phyloP scores from a whole-genome alignment of 108 stramenopile species.

The Nitzschia palea region DNA sequence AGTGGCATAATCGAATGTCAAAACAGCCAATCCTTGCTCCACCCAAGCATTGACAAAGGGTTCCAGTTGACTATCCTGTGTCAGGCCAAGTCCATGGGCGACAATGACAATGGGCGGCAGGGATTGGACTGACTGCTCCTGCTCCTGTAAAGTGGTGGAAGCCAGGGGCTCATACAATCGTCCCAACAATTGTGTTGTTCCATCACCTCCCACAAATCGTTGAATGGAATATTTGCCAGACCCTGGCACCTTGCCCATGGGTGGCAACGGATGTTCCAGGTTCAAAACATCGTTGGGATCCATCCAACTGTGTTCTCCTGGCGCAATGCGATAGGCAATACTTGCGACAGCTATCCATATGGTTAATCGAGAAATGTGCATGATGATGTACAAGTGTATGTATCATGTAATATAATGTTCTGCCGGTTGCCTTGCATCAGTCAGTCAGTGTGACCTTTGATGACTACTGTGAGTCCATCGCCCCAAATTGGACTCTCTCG shows the following conservation, averaged over 20 bases:
- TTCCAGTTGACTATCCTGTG: constrained; percentile 18
- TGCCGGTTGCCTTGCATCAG: too few relatives aligned
- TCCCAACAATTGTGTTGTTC: neutral
- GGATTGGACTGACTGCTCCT: neutral
- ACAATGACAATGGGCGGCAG: constrained; percentile 18
- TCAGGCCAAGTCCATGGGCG: constrained; percentile 31
- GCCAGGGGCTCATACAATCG: neutral
- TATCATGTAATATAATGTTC: too few relatives aligned
- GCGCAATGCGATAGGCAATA: too few relatives aligned
- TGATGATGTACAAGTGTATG: too few relatives aligned
- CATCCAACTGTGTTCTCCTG: too few relatives aligned
- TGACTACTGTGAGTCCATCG: too few relatives aligned
- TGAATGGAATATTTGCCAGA: neutral
- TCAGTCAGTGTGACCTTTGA: too few relatives aligned
- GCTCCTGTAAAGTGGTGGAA: neutral
- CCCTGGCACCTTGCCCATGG: neutral
- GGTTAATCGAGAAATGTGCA: too few relatives aligned
- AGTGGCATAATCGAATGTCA: constrained; percentile 40
- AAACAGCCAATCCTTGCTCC: constrained; percentile 18
- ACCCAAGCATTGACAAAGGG: constrained; percentile 22
- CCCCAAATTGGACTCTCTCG: too few relatives aligned
- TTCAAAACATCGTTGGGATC: too few relatives aligned
- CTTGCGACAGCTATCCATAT: too few relatives aligned
- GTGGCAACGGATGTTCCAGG: neutral
- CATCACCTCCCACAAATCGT: constrained; percentile 9